phyloP scores from a whole-genome alignment of 148 eudicot genomes.

The Rhododendron williamsianum region DNA sequence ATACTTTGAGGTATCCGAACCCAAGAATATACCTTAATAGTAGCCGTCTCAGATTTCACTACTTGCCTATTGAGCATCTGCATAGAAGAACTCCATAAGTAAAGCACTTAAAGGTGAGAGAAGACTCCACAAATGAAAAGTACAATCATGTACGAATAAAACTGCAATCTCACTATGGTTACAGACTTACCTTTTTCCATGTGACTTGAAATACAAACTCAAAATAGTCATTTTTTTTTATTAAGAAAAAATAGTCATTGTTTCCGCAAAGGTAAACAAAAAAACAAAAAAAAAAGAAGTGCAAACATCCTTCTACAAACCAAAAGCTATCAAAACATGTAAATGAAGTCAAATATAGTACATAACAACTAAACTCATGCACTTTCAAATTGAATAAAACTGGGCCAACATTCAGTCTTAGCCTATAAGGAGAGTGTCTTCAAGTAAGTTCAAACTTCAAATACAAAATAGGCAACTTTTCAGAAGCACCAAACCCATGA shows the following conservation, averaged over 20 bases:
- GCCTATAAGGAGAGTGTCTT: neutral
- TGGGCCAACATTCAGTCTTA: neutral
- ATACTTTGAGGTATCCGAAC: neutral
- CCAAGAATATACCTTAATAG: conserved; percentile 65
- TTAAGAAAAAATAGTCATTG: neutral
- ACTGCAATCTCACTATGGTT: neutral
- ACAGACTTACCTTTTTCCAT: neutral
- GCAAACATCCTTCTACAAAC: neutral
- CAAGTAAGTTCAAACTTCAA: neutral
- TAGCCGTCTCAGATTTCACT: conserved; percentile 87
- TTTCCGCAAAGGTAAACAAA: neutral
- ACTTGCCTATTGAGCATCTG: conserved; percentile 93
- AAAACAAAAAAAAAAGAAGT: neutral
- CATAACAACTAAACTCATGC: neutral
- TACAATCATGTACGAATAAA: neutral
- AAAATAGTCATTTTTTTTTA: neutral
- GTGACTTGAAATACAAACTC: neutral
- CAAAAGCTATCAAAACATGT: neutral
- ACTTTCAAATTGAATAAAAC: neutral
- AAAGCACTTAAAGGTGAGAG: neutral
- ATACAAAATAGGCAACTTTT: neutral
- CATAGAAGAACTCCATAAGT: conserved; percentile 23
- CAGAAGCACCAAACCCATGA: neutral
- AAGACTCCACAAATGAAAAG: neutral
- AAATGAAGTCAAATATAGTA: neutral